phyloP scores from a whole-genome alignment of 129 eudicot species.

The sunflower (Helianthus annuus) region HanXRQr2.0-SUNRISE NC_035449.2:10548809-10549308 shows the following conservation, averaged over 20 bases:
- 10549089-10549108: constrained; percentile 12
- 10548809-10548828: background rate
- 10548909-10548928: background rate
- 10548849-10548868: background rate
- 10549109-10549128: constrained; percentile 23
- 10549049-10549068: constrained; percentile 8
- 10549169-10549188: background rate
- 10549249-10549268: constrained; percentile 18
- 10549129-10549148: background rate
- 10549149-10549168: background rate
- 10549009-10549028: background rate
- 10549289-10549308: constrained; percentile 23
- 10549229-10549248: constrained; percentile 2
- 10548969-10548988: background rate
- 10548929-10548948: background rate
- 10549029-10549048: background rate
- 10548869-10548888: background rate
- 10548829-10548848: background rate
- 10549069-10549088: constrained; percentile 8
- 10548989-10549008: too few species aligned
- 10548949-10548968: background rate
- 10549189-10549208: background rate
- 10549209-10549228: background rate
- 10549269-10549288: constrained; percentile 15
- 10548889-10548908: background rate